Evolutionary conservation across 768 basidiomycete species (phyloP).

Genomic region (Lyophyllum shimeji): DNA sequence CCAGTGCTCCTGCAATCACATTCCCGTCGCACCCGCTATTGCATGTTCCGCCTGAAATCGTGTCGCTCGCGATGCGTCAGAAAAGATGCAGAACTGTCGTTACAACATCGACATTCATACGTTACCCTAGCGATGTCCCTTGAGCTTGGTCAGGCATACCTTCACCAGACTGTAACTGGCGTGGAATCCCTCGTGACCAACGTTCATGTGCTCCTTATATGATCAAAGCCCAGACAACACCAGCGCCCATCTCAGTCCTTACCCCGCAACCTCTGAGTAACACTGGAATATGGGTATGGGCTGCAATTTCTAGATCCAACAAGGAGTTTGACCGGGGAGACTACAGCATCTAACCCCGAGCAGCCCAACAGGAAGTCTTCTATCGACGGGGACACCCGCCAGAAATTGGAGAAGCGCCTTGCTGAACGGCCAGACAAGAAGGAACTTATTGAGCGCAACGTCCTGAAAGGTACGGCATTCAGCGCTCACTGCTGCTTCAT

Average conservation of each 20-base stretch:
- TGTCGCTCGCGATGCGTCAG: no score
- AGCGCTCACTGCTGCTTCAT: neutral
- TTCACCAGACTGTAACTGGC: no score
- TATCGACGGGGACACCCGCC: slow-evolving; percentile 24
- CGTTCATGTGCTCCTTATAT: neutral
- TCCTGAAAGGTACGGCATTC: slow-evolving; percentile 54
- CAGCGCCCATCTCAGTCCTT: neutral
- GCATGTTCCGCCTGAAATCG: no score
- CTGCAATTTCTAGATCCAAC: neutral
- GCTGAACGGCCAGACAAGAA: slow-evolving; percentile 55
- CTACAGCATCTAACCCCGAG: neutral
- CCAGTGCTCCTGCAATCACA: no score
- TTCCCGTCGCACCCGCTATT: no score
- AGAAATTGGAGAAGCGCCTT: slow-evolving; percentile 55
- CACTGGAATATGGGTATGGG: slow-evolving; percentile 9
- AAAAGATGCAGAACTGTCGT: no score
- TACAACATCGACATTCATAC: no score
- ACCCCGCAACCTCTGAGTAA: neutral
- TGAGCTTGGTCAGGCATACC: no score
- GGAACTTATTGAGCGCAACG: slow-evolving; percentile 66
- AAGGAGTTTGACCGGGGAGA: neutral
- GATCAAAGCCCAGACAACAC: neutral
- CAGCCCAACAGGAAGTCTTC: slow-evolving; percentile 14
- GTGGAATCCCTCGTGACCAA: slow-evolving; percentile 10
- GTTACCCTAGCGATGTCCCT: no score